These are phyloP conservation scores for Blastomyces parvus DNA, from an alignment of 2,329 filamentous ascomycete genomes.

Conservation along the genomic window DNA sequence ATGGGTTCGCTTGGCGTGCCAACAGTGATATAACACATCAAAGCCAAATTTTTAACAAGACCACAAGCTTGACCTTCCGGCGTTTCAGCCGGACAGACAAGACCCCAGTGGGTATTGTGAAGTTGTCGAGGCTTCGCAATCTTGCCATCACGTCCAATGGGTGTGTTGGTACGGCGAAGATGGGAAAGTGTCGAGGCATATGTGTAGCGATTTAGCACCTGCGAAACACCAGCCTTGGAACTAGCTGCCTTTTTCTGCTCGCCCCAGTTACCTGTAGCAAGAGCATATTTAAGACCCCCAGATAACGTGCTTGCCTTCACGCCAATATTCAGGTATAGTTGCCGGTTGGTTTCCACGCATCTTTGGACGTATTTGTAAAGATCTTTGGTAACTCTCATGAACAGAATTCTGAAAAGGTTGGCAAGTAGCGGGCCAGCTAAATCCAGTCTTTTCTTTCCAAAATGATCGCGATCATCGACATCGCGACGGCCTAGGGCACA, in stretches of 20 bases:
- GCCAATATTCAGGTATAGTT: slow-evolving; percentile 84
- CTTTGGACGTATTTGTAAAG: slow-evolving; percentile 84
- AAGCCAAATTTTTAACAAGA: slow-evolving; percentile 90
- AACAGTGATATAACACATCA: slow-evolving; percentile 98
- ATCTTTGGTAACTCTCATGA: slow-evolving; percentile 83
- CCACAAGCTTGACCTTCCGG: slow-evolving; percentile 98
- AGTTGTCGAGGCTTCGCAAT: slow-evolving; percentile 95
- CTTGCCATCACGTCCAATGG: slow-evolving; percentile 94
- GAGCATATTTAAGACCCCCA: slow-evolving; percentile 89
- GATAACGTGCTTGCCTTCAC: slow-evolving; percentile 87
- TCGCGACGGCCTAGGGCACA: slow-evolving; percentile 87
- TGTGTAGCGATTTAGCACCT: slow-evolving; percentile 95
- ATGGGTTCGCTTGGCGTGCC: slow-evolving; percentile 85
- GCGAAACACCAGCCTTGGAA: slow-evolving; percentile 91
- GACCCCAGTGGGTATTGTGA: slow-evolving; percentile 97
- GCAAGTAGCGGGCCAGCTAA: slow-evolving; percentile 87
- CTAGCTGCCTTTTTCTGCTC: slow-evolving; percentile 97
- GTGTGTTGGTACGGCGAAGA: slow-evolving; percentile 93
- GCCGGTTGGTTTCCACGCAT: slow-evolving; percentile 77
- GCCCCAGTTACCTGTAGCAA: slow-evolving; percentile 98
- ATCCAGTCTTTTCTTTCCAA: slow-evolving; percentile 96
- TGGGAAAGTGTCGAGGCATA: slow-evolving; percentile 95
- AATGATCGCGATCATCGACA: slow-evolving; percentile 95
- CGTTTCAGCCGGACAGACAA: slow-evolving; percentile 94
- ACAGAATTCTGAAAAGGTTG: slow-evolving; percentile 89